phyloP scores from a whole-genome alignment of 1,284 basidiomycete genomes.

The Lignosus rhinocerotis region DNA sequence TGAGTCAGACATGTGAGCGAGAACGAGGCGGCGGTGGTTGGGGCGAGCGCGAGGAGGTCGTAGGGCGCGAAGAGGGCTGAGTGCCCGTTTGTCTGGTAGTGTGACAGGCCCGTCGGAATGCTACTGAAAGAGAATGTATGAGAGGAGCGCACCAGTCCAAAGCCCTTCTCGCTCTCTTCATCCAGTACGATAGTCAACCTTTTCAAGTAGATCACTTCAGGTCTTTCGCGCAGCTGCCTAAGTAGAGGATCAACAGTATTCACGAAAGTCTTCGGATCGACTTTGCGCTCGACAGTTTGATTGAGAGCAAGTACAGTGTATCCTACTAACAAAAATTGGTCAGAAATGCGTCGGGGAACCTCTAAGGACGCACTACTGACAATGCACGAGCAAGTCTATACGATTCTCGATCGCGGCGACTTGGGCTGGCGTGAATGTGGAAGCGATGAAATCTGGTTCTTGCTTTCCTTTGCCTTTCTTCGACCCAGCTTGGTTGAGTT shows the following conservation, averaged over 20 bases:
- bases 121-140: not conserved
- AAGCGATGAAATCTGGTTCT: constrained; percentile 20
- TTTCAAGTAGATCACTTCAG: constrained; percentile 63
- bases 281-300: constrained; percentile 63
- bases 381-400: constrained; percentile 46
- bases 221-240: constrained; percentile 50
- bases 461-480: constrained; percentile 46
- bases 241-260: constrained; percentile 61
- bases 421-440: constrained; percentile 39
- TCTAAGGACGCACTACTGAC: constrained; percentile 32
- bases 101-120: not conserved
- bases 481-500: constrained; percentile 23
- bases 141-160: constrained; percentile 58
- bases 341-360: constrained; percentile 6
- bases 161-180: constrained; percentile 79
- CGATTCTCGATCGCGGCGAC: constrained; percentile 41
- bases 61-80: constrained; percentile 58
- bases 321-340: constrained; percentile 57
- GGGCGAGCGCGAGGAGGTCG: constrained; percentile 75
- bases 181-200: constrained; percentile 73
- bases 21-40: constrained; percentile 72
- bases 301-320: constrained; percentile 75
- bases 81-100: constrained; percentile 61
- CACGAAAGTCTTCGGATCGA: constrained; percentile 67
- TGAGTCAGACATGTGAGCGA: constrained; percentile 81